Evolutionary conservation across 352 stramenopile genomes (phyloP).

Genomic region (Pilasporangium apinafurcum): DNA sequence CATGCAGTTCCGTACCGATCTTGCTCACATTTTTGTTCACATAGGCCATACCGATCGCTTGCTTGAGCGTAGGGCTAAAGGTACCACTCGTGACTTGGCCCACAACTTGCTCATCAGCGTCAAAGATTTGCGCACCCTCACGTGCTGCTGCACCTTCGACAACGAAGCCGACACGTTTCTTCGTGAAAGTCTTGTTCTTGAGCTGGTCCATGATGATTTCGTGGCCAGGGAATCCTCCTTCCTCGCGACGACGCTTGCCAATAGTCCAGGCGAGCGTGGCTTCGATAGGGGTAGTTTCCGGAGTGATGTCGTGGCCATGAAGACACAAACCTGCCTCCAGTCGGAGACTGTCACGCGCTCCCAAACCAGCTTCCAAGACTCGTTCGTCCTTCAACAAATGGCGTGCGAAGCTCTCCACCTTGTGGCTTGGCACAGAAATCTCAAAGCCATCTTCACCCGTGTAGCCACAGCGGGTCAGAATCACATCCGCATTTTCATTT

Average conservation of each 20-base stretch:
- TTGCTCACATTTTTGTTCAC: constrained; percentile 90
- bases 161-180: constrained; percentile 95
- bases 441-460: constrained; percentile 99
- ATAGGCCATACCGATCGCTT: constrained; percentile 98
- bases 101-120: constrained; percentile 74
- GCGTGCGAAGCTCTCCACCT: constrained; percentile 48
- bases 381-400: constrained; percentile 55
- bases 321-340: constrained; percentile 98
- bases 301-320: constrained; percentile 98
- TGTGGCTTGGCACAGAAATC: constrained; percentile 83
- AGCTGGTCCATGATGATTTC: constrained; percentile 92
- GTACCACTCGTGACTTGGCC: constrained; percentile 95
- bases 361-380: constrained; percentile 91
- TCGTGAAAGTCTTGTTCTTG: constrained; percentile 90
- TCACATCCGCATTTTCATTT: constrained; percentile 59
- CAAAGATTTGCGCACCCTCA: constrained; percentile 91
- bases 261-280: constrained; percentile 93
- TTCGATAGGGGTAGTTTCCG: constrained; percentile 93
- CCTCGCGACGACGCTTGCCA: constrained; percentile 74
- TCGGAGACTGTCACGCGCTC: constrained; percentile 95
- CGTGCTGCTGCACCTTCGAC: constrained; percentile 94
- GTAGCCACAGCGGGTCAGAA: constrained; percentile 96
- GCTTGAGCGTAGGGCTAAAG: constrained; percentile 94
- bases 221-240: constrained; percentile 93
- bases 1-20: constrained; percentile 89